Evolutionary conservation across 352 stramenopile species (phyloP), one percentile per base, ranked within the genome.

Genomic region (Plasmopara viticola): DNA sequence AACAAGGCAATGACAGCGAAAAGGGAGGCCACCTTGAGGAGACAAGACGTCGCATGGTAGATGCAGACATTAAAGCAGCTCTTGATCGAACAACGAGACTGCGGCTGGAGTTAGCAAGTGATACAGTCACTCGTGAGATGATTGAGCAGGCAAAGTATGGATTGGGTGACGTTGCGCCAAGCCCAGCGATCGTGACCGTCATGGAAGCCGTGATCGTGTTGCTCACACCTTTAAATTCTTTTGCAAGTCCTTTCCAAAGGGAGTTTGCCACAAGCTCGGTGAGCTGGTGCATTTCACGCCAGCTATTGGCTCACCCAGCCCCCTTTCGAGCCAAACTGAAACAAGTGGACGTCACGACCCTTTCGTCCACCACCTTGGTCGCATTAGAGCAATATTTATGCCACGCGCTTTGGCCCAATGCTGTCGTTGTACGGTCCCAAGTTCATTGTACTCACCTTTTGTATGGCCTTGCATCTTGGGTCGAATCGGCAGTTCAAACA

Each of bases 141-240:
- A 8, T 49, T 10, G 48, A 60, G 30, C 52, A 60, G 14, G 33
- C 56, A 0, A 45, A 39, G 44, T 31, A 28, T 48, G 50, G 25
- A 0, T 6, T 42, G 29, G 20, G 31, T 46, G 31, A 35, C 6
- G 34, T 44, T 15, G 9, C 51, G 6, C 50, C 55, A 44, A 48
- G 50, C 33, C 40, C 53, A 30, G 59, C 64, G 2, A 56, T 93
- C 2, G 66, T 91, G 6, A 46, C 92, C 9, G 75, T 90, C 9
- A 84, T 93, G 72, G 83, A 95, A 48, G 74, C 83, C 7, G 64
- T 86, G 7, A 78, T 95, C 30, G 69, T 94, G 14, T 44, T 94
- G 5, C 60, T 95, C 10, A 94, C 83, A 9, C 85, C 85, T 9
- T 60, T 44, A 0, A 85, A 86, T 31, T 46, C 51, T n/a, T 95